These are phyloP conservation scores for Arthroderma sp. DNA, from an alignment of 2,329 filamentous ascomycete genomes.

Conservation along the genomic window DNA sequence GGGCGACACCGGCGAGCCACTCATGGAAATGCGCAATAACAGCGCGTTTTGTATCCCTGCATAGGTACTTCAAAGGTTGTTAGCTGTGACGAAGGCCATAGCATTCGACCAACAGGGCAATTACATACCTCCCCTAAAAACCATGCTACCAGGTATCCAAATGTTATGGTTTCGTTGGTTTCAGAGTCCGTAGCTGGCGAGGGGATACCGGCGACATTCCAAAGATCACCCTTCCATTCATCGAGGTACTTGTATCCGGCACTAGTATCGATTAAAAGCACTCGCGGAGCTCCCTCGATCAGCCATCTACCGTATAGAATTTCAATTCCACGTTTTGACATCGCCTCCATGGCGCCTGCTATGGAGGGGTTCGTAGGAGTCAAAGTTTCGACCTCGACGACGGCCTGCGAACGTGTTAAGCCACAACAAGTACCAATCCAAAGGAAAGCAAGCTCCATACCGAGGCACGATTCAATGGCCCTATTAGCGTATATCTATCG, in stretches of 20 bases:
- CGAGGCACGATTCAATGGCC: conserved; percentile 81
- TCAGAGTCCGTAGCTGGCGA: conserved; percentile 82
- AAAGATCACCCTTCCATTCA: conserved; percentile 95
- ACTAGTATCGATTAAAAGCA: conserved; percentile 87
- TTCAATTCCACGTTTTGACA: conserved; percentile 78
- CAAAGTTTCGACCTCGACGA: conserved; percentile 93
- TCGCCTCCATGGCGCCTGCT: conserved; percentile 70
- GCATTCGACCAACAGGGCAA: too few relatives aligned
- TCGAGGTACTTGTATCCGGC: conserved; percentile 82
- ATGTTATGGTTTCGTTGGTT: conserved; percentile 94
- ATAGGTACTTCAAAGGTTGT: conserved; percentile 55
- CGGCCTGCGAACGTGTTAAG: conserved; percentile 46
- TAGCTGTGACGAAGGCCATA: neutral
- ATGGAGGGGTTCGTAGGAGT: conserved; percentile 71
- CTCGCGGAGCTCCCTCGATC: conserved; percentile 88
- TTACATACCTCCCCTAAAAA: conserved; percentile 80
- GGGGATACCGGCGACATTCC: conserved; percentile 87
- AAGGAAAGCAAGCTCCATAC: conserved; percentile 33
- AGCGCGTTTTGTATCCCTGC: conserved; percentile 78
- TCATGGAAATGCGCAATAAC: conserved; percentile 98
- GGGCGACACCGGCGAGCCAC: conserved; percentile 87
- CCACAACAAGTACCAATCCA: conserved; percentile 10
- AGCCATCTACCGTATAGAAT: conserved; percentile 93
- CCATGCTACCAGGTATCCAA: conserved; percentile 95
- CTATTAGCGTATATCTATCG: conserved; percentile 88